Base-by-base conservation (phyloP, 345 rosid species). In the Aquilaria sinensis region DNA sequence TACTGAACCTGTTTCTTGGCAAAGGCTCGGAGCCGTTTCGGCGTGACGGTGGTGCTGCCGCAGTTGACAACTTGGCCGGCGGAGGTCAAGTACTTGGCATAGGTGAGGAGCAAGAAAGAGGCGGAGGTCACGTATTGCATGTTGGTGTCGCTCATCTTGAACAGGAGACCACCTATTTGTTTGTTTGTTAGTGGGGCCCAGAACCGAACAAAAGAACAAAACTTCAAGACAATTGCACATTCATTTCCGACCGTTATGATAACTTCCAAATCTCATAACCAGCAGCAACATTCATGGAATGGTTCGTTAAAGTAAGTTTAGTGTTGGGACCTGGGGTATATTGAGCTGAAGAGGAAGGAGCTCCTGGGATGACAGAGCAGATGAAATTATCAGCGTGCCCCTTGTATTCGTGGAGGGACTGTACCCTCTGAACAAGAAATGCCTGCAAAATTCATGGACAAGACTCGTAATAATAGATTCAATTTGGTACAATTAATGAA, bases 301-400 rank as follows among this genome's bases (percentile, higher is more conserved):
- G 3, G 14, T 52, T 7, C 2, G 2, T 14, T 6, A 13, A 52
- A 12, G 6, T 3, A 23, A 8, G 57, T 15, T 14, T 23, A 29
- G 12, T 6, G 14, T 6, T 30, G 41, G 5, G 11, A 87, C 96
- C 97, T 70, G 87, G 97, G 9, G 97, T 91, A 66, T 82, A 91
- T 51, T 80, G 86, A 49, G 91, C 6, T 47, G 91, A 83, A 62
- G 89, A 88, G 73, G 60, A 83, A 53, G 90, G 77, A 55, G 94
- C 89, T 12, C 86, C 89, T 31, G 96, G 97, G 23, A 91, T 75
- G 43, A 91, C 78, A 9, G 91, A 86, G 75, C 97, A 91, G 31
- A 91, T 83, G 76, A 88, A 91, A 78, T 84, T 86, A 72, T 91
- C 97, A 51, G 97, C 96, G 54, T 84, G 93, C 62, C 80, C 89